Conservation (phyloP, 176 grass and related monocot species). For the Carex kokanica region DNA sequence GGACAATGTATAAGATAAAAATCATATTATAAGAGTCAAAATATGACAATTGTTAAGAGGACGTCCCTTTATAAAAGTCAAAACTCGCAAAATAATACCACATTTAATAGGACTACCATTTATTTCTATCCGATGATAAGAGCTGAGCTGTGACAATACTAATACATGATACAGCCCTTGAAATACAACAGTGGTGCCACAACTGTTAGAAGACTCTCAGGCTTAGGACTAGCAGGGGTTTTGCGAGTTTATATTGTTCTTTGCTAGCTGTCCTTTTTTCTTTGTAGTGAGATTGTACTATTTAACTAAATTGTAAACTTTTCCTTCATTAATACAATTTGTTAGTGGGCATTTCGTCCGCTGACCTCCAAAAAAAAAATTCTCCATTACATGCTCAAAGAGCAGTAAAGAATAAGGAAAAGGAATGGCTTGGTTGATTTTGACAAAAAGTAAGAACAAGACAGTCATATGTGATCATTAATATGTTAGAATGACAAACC, state of each 20-base stretch:
- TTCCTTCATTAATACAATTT: no score
- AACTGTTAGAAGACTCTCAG: no score
- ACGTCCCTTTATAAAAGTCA: background rate
- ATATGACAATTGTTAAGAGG: background rate
- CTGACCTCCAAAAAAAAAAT: background rate
- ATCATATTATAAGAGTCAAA: background rate
- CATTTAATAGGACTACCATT: background rate
- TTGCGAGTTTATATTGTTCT: no score
- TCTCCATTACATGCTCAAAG: background rate
- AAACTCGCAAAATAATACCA: background rate
- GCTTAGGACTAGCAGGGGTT: no score
- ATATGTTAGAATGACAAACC: background rate
- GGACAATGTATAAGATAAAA: background rate
- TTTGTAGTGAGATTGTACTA: no score
- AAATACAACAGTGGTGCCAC: no score
- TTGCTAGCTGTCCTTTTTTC: no score
- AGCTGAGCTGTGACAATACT: no score
- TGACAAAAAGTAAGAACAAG: background rate
- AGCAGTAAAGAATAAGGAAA: background rate
- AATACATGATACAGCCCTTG: no score
- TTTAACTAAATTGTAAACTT: no score
- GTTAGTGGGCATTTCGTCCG: no score
- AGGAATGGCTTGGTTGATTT: background rate
- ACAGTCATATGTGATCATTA: background rate
- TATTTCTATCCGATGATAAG: no score